Evolutionary conservation across 148 eudicot genomes (phyloP), one percentile per base, ranked within the genome.

Genomic region (Vaccinium myrtillus): DNA sequence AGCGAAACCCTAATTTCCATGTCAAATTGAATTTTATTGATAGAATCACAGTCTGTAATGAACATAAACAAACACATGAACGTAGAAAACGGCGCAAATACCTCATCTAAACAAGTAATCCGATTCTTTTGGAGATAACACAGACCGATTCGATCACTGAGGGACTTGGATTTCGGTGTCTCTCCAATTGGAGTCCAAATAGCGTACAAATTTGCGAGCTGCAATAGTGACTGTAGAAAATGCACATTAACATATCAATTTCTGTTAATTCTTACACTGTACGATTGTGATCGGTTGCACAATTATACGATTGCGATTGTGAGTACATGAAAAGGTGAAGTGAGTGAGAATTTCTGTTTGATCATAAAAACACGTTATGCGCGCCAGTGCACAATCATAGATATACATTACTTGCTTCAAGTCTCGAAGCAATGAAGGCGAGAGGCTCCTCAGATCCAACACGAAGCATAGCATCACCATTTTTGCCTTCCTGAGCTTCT

Each of bases 121-220:
- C 90, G 91, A 80, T 91, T 86, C 23, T 77, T 82, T 53, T 50
- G 69, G 71, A 95, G 81, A 83, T 93, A 95, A 83, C 94, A 95
- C 75, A 95, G 86, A 48, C 94, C 94, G 23, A 95, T 89, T 49
- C 93, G 87, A 87, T 90, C 90, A 12, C 58, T 83, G 51, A 90
- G 89, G 56, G 88, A 83, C 78, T 89, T 88, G 83, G 84, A 63
- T 25, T 70, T 63, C 53, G 49, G 32, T 83, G 78, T 84, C 49
- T 67, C 69, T 69, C 86, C 81, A n/a, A 48, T 82, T 25, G 90
- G 90, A 83, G 87, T 23, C 65, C 89, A 89, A 59, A 92, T 77
- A 0, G 97, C 93, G 81, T 95, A 93, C 30, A 88, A 90, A 87
- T 95, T 95, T 78, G 96, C 97, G n/a, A 95, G 91, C 90, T 95